Base-by-base conservation (phyloP, 177 flowering plant genomes). In the Vitis hybrid region DNA sequence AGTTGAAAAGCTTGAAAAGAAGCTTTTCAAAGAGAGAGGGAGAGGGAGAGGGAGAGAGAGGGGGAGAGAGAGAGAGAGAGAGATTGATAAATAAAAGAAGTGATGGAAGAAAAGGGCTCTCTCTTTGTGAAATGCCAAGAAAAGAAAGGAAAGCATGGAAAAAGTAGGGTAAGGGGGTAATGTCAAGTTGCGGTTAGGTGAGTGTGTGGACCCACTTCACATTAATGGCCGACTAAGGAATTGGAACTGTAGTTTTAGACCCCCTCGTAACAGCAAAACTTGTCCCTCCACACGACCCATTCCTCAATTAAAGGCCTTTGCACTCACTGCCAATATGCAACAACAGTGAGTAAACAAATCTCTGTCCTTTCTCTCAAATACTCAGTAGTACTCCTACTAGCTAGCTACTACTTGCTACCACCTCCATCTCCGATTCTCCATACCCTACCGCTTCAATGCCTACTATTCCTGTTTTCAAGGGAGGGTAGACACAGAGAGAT, bases 171-270 rank as follows among this genome's bases (percentile, higher is more conserved):
- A 24, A 38, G 57, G 19, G 64, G 54, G 20, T 61, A 12, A 59
- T 51, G 66, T 63, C 17, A 63, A 70, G 79, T 59, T n/a, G n/a
- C 17, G 76, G 82, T 73, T 82, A 75, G 82, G 82, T 77, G 70
- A 62, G 66, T 71, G 68, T 59, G 59, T 79, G 77, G 78, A 17
- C 81, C 82, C 76, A 74, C 72, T 19, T 4, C 59, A 44, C 24
- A 67, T 76, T 76, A 76, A 76, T 76, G 78, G 77, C 74, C 76
- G 71, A 73, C 78, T 68, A 68, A 71, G 71, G 75, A 68, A 62
- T 68, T 70, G 79, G 47, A 53, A 70, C 84, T 81, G 74, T 81
- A 71, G 68, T 64, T 75, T 49, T 77, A 70, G 79, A 33, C 64
- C 73, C 20, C 75, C 62, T 59, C 69, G 49, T 28, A 55, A 70